Base-by-base conservation (phyloP, 306 rosid species). In the Rosa rugosa region DNA sequence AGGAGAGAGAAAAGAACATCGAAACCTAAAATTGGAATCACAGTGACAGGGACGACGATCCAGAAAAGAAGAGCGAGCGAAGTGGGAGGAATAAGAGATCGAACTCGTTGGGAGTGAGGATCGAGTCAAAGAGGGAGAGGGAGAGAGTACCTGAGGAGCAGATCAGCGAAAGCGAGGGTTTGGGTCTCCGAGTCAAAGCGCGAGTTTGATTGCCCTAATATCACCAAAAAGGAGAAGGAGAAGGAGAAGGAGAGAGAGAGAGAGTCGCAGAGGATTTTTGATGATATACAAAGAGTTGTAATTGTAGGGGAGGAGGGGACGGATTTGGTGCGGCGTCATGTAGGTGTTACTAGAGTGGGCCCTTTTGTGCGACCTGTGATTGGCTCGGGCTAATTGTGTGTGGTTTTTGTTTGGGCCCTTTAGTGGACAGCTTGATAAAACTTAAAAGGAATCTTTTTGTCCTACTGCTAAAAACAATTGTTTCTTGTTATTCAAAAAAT, bases 161-260 rank as follows among this genome's bases (percentile, higher is more conserved):
- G 85, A 87, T 80, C 82, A 63, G 89, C 53, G 78, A 60, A 6
- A 49, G n/a, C 34, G 63, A 77, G 83, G 78, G 83, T 70, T 51
- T 34, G 54, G 45, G 77, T 46, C 4, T 67, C 85, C 71, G 90
- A 84, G 86, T 87, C 83, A 77, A 80, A 73, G 77, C 78, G 53
- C 84, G 86, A 84, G 83, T 77, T 80, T 27, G 74, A 42, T 68
- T 62, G 84, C 88, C 86, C 90, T 82, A 79, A 81, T 25, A 74
- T 46, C 65, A 59, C 25, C 25, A 8, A 44, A 11, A 44, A 44
- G 11, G 2, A 42, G 45, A 42, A 42, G 9, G 45, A 42, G 5
- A 42, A n/a, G n/a, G n/a, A n/a, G n/a, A n/a, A 1, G 3, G 16
- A 9, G 20, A 1, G 34, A 31, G 34, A 31, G 34, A 31, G 34